These are phyloP conservation scores for Phytophthora melonis DNA, from an alignment of 352 stramenopile genomes.

Conservation along the genomic window DNA sequence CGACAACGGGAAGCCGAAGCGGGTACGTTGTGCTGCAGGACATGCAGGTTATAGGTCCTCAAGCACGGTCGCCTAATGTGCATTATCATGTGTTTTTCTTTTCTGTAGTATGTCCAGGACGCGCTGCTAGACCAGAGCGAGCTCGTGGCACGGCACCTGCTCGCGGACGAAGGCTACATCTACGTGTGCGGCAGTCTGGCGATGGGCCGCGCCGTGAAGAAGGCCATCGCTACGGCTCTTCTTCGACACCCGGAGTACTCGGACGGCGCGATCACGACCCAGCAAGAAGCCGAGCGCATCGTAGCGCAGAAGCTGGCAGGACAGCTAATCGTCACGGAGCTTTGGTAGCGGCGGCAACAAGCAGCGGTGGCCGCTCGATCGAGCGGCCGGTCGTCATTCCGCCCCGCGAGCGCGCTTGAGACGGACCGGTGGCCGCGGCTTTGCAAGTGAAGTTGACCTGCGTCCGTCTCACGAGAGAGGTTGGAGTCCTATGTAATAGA, in stretches of 20 bases:
- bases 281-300: slow-evolving; percentile 54
- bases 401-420: slow-evolving; percentile 3
- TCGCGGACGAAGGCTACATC: slow-evolving; percentile 66
- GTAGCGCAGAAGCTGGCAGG: slow-evolving; percentile 54
- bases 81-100: slow-evolving; percentile 3
- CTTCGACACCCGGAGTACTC: slow-evolving; percentile 51
- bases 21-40: slow-evolving; percentile 41
- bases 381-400: slow-evolving; percentile 17
- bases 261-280: slow-evolving; percentile 27
- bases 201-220: slow-evolving; percentile 84
- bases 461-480: slow-evolving; percentile 28
- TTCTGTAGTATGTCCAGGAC: slow-evolving; percentile 78
- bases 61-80: background rate
- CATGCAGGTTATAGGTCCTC: background rate
- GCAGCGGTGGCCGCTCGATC: slow-evolving; percentile 8
- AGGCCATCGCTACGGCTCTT: slow-evolving; percentile 60
- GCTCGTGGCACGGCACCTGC: slow-evolving; percentile 64
- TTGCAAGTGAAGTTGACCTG: slow-evolving; percentile 30
- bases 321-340: slow-evolving; percentile 71
- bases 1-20: slow-evolving; percentile 41
- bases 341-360: slow-evolving; percentile 55
- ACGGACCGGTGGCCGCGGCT: slow-evolving; percentile 15
- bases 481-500: slow-evolving; percentile 7
- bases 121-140: slow-evolving; percentile 61
- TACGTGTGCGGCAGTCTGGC: slow-evolving; percentile 83